phyloP scores from a whole-genome alignment of 139 green algal species.

The Chlamydomonas schloesseri region DNA sequence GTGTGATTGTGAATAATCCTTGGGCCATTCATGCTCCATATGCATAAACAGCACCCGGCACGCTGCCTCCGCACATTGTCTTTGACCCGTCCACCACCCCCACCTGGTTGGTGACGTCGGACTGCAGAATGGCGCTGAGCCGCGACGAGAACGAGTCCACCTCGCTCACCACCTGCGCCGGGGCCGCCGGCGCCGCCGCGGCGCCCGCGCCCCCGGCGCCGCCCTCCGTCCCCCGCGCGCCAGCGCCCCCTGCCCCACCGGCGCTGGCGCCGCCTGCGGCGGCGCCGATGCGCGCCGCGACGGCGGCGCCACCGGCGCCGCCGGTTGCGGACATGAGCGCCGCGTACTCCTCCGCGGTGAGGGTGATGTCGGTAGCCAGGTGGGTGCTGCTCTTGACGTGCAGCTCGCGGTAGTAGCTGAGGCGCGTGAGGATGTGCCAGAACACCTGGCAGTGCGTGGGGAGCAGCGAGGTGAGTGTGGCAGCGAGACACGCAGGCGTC shows the following conservation, averaged over 20 bases:
- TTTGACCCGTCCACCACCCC: too few species aligned
- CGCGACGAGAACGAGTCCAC: conserved; percentile 79
- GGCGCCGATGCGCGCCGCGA: neutral
- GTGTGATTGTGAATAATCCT: too few species aligned
- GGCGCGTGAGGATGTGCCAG: conserved; percentile 84
- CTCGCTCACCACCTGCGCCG: conserved; percentile 58
- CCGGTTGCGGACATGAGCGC: conserved; percentile 5
- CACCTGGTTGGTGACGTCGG: conserved; percentile 63
- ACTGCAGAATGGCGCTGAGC: conserved; percentile 71
- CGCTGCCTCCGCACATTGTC: too few species aligned
- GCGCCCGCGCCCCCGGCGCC: neutral
- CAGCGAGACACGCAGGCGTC: too few species aligned
- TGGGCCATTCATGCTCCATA: too few species aligned
- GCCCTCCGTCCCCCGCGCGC: neutral
- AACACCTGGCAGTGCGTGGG: conserved; percentile 76
- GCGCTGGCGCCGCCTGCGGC: neutral
- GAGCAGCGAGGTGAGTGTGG: too few species aligned
- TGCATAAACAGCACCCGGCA: too few species aligned
- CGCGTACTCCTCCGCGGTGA: neutral
- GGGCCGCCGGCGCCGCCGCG: conserved; percentile 11
- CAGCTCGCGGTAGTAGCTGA: conserved; percentile 80
- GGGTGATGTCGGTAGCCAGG: conserved; percentile 34
- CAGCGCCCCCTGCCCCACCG: neutral
- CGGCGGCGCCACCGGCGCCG: neutral
- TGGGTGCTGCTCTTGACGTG: conserved; percentile 52